Evolutionary conservation across 495 filamentous ascomycete genomes (phyloP), one percentile per base, ranked within the genome.

Genomic region (Trichoderma parareesei): DNA sequence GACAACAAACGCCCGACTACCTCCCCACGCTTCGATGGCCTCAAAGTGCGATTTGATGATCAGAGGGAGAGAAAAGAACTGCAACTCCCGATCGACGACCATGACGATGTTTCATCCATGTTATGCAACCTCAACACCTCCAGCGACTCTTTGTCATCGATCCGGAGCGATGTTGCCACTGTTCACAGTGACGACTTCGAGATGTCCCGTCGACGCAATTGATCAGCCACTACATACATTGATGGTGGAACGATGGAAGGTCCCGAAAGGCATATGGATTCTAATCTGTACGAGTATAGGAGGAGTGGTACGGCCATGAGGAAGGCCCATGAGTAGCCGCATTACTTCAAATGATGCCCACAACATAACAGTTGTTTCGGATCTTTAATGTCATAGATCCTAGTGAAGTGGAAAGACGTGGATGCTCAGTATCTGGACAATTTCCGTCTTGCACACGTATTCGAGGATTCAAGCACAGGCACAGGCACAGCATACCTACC

Each of bases 161-260:
- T 63, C 8, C 40, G 43, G 16, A 44, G 40, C 10, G 42, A 44
- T 44, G 61, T 48, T 6, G 61, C 61, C 9, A 63, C 61, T 8
- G 61, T 63, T 5, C 61, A 63, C 20, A 63, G 61, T 35, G 61
- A 63, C 42, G 61, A 63, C 43, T 63, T 27, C n/a, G 61, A 63
- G 6, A 10, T 57, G 33, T 3, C 8, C 18, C 27, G 27, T 37
- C 20, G 9, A 10, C 3, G 27, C 20, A 2, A 35, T 27, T 27
- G 27, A 27, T 27, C 27, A 27, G 27, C 2, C 27, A 27, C 27
- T 27, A 57, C 13, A 6, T 35, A 8, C 53, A 10, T 9, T 9
- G 27, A 37, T 57, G 33, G 9, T 57, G 27, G 27, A 27, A 27
- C 27, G 27, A 27, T 27, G 27, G 27, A 27, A 27, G 27, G 27